Conservation (phyloP, 2,329 filamentous ascomycete species). For the Colletotrichum falcatum region DNA sequence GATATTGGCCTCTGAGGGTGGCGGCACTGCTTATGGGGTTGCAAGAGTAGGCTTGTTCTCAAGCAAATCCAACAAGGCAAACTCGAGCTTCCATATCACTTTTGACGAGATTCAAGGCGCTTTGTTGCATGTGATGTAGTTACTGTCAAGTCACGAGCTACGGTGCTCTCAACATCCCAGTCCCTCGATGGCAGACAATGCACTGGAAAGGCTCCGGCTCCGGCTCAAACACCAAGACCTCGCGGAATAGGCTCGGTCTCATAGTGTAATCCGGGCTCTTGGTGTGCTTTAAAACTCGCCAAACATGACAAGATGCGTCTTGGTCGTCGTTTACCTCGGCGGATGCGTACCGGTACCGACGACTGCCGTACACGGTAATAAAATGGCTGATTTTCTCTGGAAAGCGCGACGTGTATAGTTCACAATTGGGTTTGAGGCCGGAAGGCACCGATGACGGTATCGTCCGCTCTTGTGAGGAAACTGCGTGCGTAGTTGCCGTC, state of each 20-base stretch:
- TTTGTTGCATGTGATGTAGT: background rate
- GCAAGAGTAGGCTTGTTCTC: too few species aligned
- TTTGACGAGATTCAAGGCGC: background rate
- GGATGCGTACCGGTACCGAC: constrained; percentile 37
- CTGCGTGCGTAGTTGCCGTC: background rate
- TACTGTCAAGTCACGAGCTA: background rate
- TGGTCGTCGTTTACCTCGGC: too few species aligned
- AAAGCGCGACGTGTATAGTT: constrained; percentile 38
- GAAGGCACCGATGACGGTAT: constrained; percentile 13
- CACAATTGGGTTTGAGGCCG: constrained; percentile 26
- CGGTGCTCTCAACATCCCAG: constrained; percentile 47
- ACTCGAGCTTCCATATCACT: background rate
- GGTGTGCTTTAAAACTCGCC: too few species aligned
- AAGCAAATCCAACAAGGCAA: background rate
- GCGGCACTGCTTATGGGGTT: too few species aligned
- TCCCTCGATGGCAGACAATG: constrained; percentile 52
- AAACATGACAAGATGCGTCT: too few species aligned
- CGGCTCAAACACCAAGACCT: constrained; percentile 53
- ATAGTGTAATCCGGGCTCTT: too few species aligned
- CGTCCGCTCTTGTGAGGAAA: background rate
- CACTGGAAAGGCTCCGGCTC: constrained; percentile 58
- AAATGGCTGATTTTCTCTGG: constrained; percentile 25
- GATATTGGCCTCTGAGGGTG: too few species aligned
- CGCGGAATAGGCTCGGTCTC: constrained; percentile 53
- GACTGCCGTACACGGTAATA: constrained; percentile 39